Evolutionary conservation across 2,329 filamentous ascomycete genomes (phyloP).

Genomic region (Ophiosphaerella korrae): DNA sequence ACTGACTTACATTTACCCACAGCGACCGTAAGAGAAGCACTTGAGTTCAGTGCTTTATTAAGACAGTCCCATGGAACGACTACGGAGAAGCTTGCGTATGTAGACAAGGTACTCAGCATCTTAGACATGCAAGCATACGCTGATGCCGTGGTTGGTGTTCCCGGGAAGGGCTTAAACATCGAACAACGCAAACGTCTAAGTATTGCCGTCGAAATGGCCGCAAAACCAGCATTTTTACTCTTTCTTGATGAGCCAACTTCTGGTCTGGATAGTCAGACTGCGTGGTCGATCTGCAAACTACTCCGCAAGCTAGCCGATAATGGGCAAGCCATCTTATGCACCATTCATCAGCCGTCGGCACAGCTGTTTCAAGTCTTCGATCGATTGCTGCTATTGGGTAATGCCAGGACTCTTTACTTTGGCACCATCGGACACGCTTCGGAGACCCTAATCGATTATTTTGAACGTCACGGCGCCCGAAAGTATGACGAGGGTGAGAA

Average conservation of each 20-base stretch:
- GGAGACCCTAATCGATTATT: conserved; percentile 69
- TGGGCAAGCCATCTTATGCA: not conserved
- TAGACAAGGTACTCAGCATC: conserved; percentile 63
- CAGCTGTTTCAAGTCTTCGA: conserved; percentile 90
- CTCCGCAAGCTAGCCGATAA: conserved; percentile 2
- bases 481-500: conserved; percentile 69
- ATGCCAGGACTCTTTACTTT: conserved; percentile 78
- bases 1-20: conserved; percentile 12
- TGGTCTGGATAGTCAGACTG: conserved; percentile 58
- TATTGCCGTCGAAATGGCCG: conserved; percentile 58
- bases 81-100: conserved; percentile 63
- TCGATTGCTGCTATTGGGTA: conserved; percentile 73
- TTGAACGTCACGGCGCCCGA: conserved; percentile 69
- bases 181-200: conserved; percentile 68
- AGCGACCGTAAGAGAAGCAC: conserved; percentile 4
- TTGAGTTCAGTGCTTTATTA: conserved; percentile 60
- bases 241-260: conserved; percentile 77
- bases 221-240: conserved; percentile 68
- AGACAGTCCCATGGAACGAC: conserved; percentile 56
- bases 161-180: conserved; percentile 60
- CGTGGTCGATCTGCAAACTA: not conserved
- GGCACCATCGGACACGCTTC: conserved; percentile 74
- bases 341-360: conserved; percentile 54
- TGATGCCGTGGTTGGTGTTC: conserved; percentile 63
- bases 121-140: conserved; percentile 64